Base-by-base conservation (phyloP, 306 rosid genomes). In the Cucumis cinereus region DNA sequence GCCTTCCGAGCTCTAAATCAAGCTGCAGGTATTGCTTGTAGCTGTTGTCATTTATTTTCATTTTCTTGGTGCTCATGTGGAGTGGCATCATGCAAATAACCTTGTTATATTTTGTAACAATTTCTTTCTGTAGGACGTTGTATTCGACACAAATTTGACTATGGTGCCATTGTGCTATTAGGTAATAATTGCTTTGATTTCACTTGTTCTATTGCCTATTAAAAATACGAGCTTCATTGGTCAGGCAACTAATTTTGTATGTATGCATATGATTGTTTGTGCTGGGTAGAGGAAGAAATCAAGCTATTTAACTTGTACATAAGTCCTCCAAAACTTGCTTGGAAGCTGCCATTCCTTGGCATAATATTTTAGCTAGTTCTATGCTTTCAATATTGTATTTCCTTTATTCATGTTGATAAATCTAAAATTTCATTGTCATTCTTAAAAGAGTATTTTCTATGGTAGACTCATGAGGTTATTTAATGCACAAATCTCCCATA, bases 1-100 rank as follows among this genome's bases (percentile, higher is more conserved):
- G 91, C 98, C 71, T 93, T 93, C 82, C 90, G 98, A 81, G 98
- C 94, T 84, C 67, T 91, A 81, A 93, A 91, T 87, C 98, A 93
- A 90, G 98, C 98, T 59, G 96, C 98, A 80, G 98, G 97, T 91
- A 86, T 66, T 22, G 16, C 15, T 35, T 73, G 20, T 54, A 30
- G 7, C 50, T 60, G 54, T 20, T 69, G 33, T 16, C 63, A 50
- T 74, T 24, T 41, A 11, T 36, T 22, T n/a, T 45, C 40, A 53
- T 52, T 70, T 10, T 13, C 20, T 13, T 38, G 15, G 49, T 59
- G 15, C 47, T 70, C 64, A 50, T 14, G 43, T 45, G 28, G 14
- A 35, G 38, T 66, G 45, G 20, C 26, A 63, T 56, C 56, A 58
- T 20, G 23, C 58, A 63, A 69, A 78, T 76, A 40, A 8, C 19